Percentiles rank a stretch among this genome's conserved stretches.
These are phyloP conservation scores for Quercus aquifolioides DNA, from an alignment of 306 rosid genomes.

Conservation along the genomic window DNA sequence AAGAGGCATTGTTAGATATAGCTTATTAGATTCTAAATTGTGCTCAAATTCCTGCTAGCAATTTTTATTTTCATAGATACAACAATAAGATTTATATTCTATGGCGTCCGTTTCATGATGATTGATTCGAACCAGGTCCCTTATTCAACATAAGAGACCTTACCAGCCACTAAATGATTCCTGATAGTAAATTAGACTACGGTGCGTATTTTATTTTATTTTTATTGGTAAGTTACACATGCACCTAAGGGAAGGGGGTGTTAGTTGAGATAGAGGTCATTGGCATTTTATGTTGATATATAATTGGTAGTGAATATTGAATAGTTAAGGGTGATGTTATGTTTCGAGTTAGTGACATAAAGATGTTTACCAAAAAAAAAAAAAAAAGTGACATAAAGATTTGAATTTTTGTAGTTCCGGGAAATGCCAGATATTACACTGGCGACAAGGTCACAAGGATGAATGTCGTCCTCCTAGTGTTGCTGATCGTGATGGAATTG, in stretches of 20 bases:
- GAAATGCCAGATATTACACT: constrained; percentile 84
- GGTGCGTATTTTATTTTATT: too few species aligned
- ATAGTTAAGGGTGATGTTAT: neutral
- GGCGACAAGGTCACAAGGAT: constrained; percentile 92
- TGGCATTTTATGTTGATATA: neutral
- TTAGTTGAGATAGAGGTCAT: too few species aligned
- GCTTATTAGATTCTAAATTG: neutral
- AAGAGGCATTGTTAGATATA: neutral
- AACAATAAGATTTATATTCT: too few species aligned
- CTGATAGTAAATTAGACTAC: too few species aligned
- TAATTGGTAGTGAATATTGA: neutral
- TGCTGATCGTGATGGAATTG: constrained; percentile 16
- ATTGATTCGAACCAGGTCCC: too few species aligned
- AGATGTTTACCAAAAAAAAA: too few species aligned
- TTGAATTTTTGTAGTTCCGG: constrained; percentile 62
- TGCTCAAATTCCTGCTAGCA: neutral
- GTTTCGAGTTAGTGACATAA: constrained; percentile 3
- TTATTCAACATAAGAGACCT: too few species aligned
- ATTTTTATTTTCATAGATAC: too few species aligned
- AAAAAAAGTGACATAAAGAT: constrained; percentile 6
- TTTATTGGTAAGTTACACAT: too few species aligned
- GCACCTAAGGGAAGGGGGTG: too few species aligned
- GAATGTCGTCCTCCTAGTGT: constrained; percentile 63
- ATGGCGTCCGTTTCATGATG: too few species aligned
- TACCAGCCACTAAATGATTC: too few species aligned